A percentile compares a stretch with the other conserved stretches of the same genome.
These are phyloP conservation scores for Penicillium sp. DNA, from an alignment of 2,329 filamentous ascomycete species.

Conservation along the genomic window DNA sequence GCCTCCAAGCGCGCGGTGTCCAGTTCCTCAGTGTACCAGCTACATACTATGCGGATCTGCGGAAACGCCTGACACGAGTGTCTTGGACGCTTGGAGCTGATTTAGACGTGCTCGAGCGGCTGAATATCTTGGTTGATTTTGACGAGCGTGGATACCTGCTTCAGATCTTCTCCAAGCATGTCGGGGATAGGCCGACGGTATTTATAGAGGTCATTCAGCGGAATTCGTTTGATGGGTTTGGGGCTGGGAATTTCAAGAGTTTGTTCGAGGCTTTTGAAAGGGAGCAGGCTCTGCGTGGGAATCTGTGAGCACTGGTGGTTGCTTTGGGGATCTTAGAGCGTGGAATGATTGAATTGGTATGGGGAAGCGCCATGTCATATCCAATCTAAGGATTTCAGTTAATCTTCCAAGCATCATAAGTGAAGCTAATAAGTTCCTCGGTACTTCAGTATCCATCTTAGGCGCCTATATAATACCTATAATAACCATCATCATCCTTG, in stretches of 20 bases:
- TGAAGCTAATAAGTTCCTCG: not conserved
- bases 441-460: not conserved
- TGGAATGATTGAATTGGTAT: not conserved
- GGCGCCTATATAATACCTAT: not conserved
- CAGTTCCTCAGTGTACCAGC: constrained; percentile 81
- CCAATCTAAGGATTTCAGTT: not conserved
- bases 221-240: constrained; percentile 83
- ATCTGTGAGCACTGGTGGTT: constrained; percentile 54
- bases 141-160: constrained; percentile 82
- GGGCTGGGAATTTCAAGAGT: constrained; percentile 89
- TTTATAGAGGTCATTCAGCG: constrained; percentile 93
- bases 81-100: constrained; percentile 66
- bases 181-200: constrained; percentile 90
- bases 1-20: constrained; percentile 74
- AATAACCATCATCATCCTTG: not conserved
- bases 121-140: constrained; percentile 89
- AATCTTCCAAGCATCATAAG: not conserved
- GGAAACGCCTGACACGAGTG: constrained; percentile 62
- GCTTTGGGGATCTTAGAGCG: not conserved
- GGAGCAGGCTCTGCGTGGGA: constrained; percentile 80
- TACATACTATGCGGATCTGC: constrained; percentile 78
- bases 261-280: constrained; percentile 90
- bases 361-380: not conserved
- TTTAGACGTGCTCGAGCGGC: constrained; percentile 67
- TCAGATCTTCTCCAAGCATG: constrained; percentile 73